A percentile compares a stretch with the other conserved stretches of the same genome.
Evolutionary conservation across 2,329 filamentous ascomycete species (phyloP).

Genomic region (Epichloe amarillans): DNA sequence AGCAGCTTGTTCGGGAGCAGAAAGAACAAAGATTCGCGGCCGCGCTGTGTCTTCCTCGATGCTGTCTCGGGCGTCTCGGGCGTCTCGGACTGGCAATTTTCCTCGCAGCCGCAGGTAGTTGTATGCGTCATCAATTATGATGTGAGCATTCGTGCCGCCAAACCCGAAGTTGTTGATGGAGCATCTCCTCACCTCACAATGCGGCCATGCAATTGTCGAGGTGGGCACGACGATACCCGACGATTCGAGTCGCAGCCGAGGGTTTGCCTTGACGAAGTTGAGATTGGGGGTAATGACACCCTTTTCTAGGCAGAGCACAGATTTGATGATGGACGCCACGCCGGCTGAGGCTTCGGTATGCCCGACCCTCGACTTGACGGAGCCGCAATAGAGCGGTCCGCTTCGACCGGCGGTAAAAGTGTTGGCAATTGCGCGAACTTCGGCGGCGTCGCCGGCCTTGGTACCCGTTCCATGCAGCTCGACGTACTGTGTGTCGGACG

Average conservation of each 20-base stretch:
- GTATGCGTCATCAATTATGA: slow-evolving; percentile 3
- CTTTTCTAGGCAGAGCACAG: no score
- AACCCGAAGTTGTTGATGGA: slow-evolving; percentile 3
- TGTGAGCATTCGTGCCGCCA: slow-evolving; percentile 6
- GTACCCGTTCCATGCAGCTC: slow-evolving; percentile 21
- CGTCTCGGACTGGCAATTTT: no score
- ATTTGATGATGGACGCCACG: slow-evolving; percentile 15
- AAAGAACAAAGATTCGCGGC: no score
- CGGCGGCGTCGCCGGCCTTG: slow-evolving; percentile 35
- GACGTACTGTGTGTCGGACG: slow-evolving; percentile 7
- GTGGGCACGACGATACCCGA: no score
- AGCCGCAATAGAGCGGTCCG: neutral
- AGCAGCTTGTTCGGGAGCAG: no score
- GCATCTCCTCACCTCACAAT: neutral
- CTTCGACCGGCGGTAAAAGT: neutral
- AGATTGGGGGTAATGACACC: no score
- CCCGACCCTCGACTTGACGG: slow-evolving; percentile 7
- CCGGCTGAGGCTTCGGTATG: slow-evolving; percentile 15
- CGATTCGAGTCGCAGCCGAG: no score
- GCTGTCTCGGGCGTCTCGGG: no score
- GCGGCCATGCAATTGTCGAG: no score
- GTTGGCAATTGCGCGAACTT: slow-evolving; percentile 10
- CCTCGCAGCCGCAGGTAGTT: no score
- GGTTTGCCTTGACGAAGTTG: no score
- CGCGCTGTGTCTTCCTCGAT: no score